Evolutionary conservation across 208 protist genomes (phyloP).

Genomic region (Strigomonas galati): DNA sequence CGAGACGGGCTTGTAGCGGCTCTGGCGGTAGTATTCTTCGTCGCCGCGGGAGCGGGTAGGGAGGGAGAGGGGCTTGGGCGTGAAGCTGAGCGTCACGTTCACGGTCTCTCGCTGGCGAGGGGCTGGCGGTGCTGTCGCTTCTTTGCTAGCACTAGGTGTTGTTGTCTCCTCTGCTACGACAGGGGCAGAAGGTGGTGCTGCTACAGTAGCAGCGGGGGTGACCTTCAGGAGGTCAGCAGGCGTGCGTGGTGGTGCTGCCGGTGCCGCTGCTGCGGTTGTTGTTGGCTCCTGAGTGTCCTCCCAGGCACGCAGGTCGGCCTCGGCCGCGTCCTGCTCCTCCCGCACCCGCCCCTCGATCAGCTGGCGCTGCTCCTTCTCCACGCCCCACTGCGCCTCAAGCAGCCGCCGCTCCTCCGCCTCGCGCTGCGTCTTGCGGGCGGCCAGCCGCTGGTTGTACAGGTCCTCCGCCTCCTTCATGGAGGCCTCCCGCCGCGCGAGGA

Average conservation of each 20-base stretch:
- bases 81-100: slow-evolving; percentile 83
- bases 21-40: slow-evolving; percentile 90
- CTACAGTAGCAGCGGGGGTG: too few species aligned
- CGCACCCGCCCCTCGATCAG: slow-evolving; percentile 72
- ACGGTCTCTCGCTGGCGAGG: slow-evolving; percentile 74
- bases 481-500: slow-evolving; percentile 60
- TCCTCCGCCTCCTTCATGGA: slow-evolving; percentile 67
- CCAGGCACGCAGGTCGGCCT: slow-evolving; percentile 77
- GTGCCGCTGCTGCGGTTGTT: background rate
- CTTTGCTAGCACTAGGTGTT: slow-evolving; percentile 1
- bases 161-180: slow-evolving; percentile 13
- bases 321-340: slow-evolving; percentile 57
- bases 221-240: slow-evolving; percentile 19
- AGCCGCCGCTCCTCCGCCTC: slow-evolving; percentile 82
- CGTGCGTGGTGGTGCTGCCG: slow-evolving; percentile 12
- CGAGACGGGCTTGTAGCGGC: slow-evolving; percentile 87
- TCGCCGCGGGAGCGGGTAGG: slow-evolving; percentile 85
- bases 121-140: slow-evolving; percentile 16
- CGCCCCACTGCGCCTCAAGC: slow-evolving; percentile 87
- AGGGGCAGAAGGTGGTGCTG: too few species aligned
- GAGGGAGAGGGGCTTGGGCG: slow-evolving; percentile 71
- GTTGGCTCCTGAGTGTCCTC: slow-evolving; percentile 23
- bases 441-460: slow-evolving; percentile 68
- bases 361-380: slow-evolving; percentile 77
- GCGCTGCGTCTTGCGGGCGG: slow-evolving; percentile 55